Evolutionary conservation across 1,284 basidiomycete genomes (phyloP), one percentile per base, ranked within the genome.

Genomic region (Boletellus sp.): DNA sequence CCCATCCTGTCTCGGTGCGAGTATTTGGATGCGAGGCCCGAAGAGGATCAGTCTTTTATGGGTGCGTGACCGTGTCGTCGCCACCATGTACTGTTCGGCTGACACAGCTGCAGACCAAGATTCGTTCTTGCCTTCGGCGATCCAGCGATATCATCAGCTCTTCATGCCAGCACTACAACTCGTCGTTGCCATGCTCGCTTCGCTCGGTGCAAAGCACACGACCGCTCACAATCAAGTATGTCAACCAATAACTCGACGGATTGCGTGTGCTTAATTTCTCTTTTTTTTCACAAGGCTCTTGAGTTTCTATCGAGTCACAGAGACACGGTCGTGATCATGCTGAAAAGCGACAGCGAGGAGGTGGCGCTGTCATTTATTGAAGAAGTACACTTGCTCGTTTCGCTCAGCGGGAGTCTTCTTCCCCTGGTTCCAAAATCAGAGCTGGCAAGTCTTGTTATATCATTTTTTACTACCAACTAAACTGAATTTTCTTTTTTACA

Each of bases 121-220:
- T 60, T 83, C 83, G 33, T 95, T 96, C 77, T 74, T 97, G 8
- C 93, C 93, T 1, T 89, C 91, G 0, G 89, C 90, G 0, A 80
- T 91, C 13, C 89, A 92, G 55, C 82, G 93, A 36, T 94, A 96
- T 68, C 90, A 95, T 60, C 91, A 96, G 60, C 68, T 97, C 7
- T 80, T 96, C 55, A 80, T 91, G 68, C 93, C 93, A 0, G 85
- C 88, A 15, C 70, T 97, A 37, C 92, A 96, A 67, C 75, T 95
- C 21, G 79, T 88, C 16, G 79, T 85, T 52, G 84, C 80, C 7
- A 78, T 92, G 52, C 68, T 91, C 22, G 79, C 87, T 2, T 85
- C 84, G 1, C 67, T 91, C 10, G 86, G 88, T 11, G 70, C 74
- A 15, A 81, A 81, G 49, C 87, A 89, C 60, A 67, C 77, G 1